phyloP scores from a whole-genome alignment of 2,329 filamentous ascomycete genomes.

The Ophiocordyceps polyrhachis-furcata region DNA sequence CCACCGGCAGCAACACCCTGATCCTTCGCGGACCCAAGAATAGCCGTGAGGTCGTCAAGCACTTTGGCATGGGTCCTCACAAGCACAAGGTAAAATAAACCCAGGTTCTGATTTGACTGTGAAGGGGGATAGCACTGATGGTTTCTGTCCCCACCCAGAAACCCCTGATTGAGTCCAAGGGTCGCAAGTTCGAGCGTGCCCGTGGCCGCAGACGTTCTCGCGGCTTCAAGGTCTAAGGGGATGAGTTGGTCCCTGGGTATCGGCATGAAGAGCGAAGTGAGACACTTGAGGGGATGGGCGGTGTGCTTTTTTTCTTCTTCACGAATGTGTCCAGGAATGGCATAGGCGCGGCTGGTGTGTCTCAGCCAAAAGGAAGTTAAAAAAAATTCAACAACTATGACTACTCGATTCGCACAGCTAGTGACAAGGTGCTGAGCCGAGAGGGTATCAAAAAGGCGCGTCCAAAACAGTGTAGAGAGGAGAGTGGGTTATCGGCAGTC shows the following conservation, averaged over 20 bases:
- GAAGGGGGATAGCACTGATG: neutral
- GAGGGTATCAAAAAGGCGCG: neutral
- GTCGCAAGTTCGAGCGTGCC: constrained; percentile 97
- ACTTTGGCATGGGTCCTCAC: constrained; percentile 97
- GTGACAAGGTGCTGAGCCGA: neutral
- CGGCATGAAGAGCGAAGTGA: constrained; percentile 1
- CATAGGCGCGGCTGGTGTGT: constrained; percentile 30
- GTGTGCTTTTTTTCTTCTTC: constrained; percentile 11
- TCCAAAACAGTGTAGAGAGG: neutral
- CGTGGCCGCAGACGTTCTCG: constrained; percentile 96
- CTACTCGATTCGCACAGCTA: neutral
- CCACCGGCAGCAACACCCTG: constrained; percentile 92
- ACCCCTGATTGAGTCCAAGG: constrained; percentile 94
- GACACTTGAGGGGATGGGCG: neutral
- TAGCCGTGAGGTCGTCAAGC: constrained; percentile 91
- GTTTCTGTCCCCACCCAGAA: constrained; percentile 38
- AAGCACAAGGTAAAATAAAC: constrained; percentile 59
- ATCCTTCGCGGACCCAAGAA: constrained; percentile 98
- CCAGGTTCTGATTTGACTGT: constrained; percentile 14
- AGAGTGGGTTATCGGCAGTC: neutral
- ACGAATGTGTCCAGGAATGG: constrained; percentile 20
- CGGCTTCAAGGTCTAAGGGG: constrained; percentile 97
- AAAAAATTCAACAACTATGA: neutral
- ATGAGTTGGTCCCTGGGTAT: constrained; percentile 3
- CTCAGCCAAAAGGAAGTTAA: constrained; percentile 14